Conservation (phyloP, 768 basidiomycete species). For the Boletus insuetus region DNA sequence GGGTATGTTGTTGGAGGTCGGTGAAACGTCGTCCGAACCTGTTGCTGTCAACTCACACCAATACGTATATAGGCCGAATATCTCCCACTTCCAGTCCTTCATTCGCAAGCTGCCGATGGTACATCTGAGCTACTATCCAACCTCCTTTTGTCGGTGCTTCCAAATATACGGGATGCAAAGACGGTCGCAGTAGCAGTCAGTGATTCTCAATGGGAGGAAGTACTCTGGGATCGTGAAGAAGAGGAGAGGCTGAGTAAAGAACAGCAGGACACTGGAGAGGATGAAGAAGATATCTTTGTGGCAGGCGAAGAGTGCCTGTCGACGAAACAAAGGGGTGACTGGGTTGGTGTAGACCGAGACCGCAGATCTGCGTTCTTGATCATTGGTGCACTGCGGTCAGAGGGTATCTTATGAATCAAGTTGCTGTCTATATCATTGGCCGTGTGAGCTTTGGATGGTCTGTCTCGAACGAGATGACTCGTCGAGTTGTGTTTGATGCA, state of each 20-base stretch:
- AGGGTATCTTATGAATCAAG: conserved; percentile 53
- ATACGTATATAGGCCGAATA: conserved; percentile 76
- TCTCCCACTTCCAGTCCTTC: conserved; percentile 68
- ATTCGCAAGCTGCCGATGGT: conserved; percentile 60
- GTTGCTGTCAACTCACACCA: background rate
- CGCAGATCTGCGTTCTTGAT: conserved; percentile 77
- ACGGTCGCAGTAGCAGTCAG: conserved; percentile 77
- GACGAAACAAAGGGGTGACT: conserved; percentile 56
- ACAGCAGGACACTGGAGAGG: conserved; percentile 13
- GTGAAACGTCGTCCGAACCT: conserved; percentile 5
- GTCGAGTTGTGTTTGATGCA: background rate
- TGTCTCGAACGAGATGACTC: background rate
- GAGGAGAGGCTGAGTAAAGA: conserved; percentile 39
- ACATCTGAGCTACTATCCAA: conserved; percentile 74
- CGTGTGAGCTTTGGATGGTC: background rate
- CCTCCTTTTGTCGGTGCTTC: conserved; percentile 70
- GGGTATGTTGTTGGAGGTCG: conserved; percentile 84
- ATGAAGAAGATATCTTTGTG: conserved; percentile 56
- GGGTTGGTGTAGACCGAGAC: conserved; percentile 77
- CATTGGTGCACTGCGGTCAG: conserved; percentile 70
- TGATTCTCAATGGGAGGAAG: conserved; percentile 78
- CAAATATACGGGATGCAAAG: conserved; percentile 68
- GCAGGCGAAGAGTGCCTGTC: conserved; percentile 56
- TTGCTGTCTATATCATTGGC: no score
- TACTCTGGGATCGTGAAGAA: conserved; percentile 72